Evolutionary conservation across 2,329 filamentous ascomycete species (phyloP), one percentile per base, ranked within the genome.

Genomic region (Aspergillus sp.): DNA sequence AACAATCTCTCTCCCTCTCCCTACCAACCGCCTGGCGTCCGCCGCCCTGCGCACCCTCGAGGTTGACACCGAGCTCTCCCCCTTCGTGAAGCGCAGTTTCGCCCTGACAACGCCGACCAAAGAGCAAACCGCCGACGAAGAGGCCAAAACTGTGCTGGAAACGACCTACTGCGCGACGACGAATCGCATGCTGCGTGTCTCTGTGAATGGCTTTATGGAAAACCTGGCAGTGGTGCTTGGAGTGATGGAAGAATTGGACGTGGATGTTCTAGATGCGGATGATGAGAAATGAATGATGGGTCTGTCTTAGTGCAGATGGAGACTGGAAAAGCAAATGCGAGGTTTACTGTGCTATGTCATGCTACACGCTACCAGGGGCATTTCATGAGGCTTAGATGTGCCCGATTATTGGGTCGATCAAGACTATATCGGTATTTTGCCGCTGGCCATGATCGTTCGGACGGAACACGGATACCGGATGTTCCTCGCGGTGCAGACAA

Each of bases 161-260:
- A 89, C 91, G 8, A 84, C 89, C 62, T 98, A 98, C 78, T 85
- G 83, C 57, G 95, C 95, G 1, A 92, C 92, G 0, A 98, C 95
- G 19, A 96, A 97, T 74, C 89, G 95, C 67, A 98, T 98, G 94
- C 83, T 99, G 60, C 88, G 95, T 48, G 95, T 99, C 2, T 91
- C 94, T 3, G 93, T 97, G 59, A 98, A 98, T 78, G 92, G 92
- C 8, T 97, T 97, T 77, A 92, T 98, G 83, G 94, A 98, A 70
- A 96, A 90, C 68, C 76, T 97, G 58, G 86, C 87, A 55, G 86
- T 97, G 5, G 89, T 97, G 1, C 76, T 97, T 44, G 90, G 92
- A 57, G 90, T 96, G 15, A 96, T 97, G 90, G 88, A 91, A 75
- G 90, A 96, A 74, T 78, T 98, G 69, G 94, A 98, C 76, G 86